These are phyloP conservation scores for Actinomortierella ambigua DNA, from an alignment of 371 early-diverging fungal species.

Conservation along the genomic window DNA sequence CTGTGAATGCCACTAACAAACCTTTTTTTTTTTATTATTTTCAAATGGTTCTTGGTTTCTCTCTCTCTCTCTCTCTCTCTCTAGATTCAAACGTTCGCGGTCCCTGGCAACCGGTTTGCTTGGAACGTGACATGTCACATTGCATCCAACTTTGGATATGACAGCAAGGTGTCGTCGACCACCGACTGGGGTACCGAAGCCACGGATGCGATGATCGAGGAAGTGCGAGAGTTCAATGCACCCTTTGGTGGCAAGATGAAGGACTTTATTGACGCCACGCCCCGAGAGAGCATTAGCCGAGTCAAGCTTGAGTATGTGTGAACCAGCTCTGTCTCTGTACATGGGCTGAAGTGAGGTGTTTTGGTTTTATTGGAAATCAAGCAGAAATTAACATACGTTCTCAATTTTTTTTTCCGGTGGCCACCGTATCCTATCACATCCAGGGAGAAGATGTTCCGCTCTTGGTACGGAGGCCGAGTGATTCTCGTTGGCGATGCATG, in stretches of 20 bases:
- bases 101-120: constrained; percentile 20
- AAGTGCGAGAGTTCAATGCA: constrained; percentile 12
- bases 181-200: constrained; percentile 18
- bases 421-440: no score
- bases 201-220: constrained; percentile 6
- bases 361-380: no score
- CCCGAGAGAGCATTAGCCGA: constrained; percentile 7
- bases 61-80: no score
- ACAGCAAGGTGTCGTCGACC: no score
- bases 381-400: no score
- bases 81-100: constrained; percentile 5
- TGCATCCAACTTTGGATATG: no score
- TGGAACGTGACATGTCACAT: constrained; percentile 1
- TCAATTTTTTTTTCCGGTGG: no score
- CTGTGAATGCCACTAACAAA: not conserved
- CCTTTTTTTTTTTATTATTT: no score
- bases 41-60: no score
- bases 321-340: no score
- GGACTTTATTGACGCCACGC: constrained; percentile 14
- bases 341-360: no score
- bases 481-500: constrained; percentile 9
- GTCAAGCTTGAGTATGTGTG: not conserved
- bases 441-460: constrained; percentile 6
- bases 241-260: constrained; percentile 11
- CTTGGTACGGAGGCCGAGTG: constrained; percentile 7